Conservation (phyloP, 345 rosid species). For the Citrus mangshanensis region DNA sequence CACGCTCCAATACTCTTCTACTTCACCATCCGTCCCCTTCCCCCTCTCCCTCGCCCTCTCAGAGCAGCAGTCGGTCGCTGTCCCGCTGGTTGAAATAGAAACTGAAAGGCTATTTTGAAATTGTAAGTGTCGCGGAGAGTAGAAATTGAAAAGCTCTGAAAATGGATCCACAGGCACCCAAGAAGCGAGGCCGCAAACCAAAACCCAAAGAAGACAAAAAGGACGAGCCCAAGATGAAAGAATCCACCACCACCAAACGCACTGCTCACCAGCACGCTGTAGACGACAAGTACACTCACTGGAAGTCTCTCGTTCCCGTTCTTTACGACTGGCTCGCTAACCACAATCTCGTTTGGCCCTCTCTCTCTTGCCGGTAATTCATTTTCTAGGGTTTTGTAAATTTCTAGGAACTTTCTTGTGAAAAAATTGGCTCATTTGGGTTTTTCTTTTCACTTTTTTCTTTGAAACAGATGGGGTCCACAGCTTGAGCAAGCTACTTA, state of each 20-base stretch:
- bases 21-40: no score
- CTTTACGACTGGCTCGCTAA: constrained; percentile 99
- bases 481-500: constrained; percentile 79
- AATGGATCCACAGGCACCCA: constrained; percentile 43
- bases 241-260: constrained; percentile 35
- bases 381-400: not conserved
- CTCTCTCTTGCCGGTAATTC: constrained; percentile 38
- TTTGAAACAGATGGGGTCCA: constrained; percentile 68
- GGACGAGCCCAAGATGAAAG: constrained; percentile 37
- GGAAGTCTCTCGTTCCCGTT: constrained; percentile 94
- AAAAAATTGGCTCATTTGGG: not conserved
- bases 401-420: no score
- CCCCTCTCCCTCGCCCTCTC: no score
- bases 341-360: constrained; percentile 99
- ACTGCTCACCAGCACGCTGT: constrained; percentile 48
- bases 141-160: not conserved
- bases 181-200: constrained; percentile 94
- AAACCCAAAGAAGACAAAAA: constrained; percentile 74
- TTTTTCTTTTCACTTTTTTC: not conserved
- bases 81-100: not conserved
- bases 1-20: no score
- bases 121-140: not conserved
- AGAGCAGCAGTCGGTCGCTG: not conserved
- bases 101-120: not conserved
- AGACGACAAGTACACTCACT: constrained; percentile 89